A percentile compares a stretch with the other conserved stretches of the same genome.
phyloP scores from a whole-genome alignment of 202 grass and related monocot species.

The Setaria italica region DNA sequence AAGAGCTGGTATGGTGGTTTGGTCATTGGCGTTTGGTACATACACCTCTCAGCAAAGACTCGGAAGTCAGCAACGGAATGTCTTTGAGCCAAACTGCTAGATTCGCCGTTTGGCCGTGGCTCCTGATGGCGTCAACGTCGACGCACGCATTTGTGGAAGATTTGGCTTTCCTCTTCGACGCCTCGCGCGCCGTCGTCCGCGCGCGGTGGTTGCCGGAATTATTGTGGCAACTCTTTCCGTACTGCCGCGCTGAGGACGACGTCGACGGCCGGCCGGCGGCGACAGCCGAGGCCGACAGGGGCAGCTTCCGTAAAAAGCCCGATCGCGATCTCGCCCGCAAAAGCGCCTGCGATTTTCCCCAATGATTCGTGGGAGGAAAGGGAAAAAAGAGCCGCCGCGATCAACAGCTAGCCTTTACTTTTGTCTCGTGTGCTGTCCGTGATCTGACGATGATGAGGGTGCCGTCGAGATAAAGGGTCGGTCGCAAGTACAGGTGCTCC shows the following conservation, averaged over 20 bases:
- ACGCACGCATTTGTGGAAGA: slow-evolving; percentile 16
- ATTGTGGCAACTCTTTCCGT: slow-evolving; percentile 27
- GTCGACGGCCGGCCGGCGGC: slow-evolving; percentile 1
- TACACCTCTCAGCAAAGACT: not conserved
- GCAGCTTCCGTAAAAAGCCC: slow-evolving; percentile 34
- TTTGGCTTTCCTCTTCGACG: slow-evolving; percentile 18
- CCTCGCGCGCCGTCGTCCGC: not conserved
- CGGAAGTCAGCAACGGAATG: slow-evolving; percentile 39
- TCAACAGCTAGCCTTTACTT: slow-evolving; percentile 34
- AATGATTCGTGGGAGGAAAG: slow-evolving; percentile 43
- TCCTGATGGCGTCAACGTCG: not conserved
- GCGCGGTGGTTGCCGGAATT: slow-evolving; percentile 39
- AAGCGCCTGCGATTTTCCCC: slow-evolving; percentile 12
- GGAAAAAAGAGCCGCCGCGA: not conserved
- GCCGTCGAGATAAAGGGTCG: slow-evolving; percentile 13
- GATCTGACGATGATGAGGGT: slow-evolving; percentile 6
- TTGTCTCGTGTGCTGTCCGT: slow-evolving; percentile 38
- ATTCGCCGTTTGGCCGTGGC: slow-evolving; percentile 29
- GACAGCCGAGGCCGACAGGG: slow-evolving; percentile 26
- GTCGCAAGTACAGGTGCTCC: slow-evolving; percentile 37
- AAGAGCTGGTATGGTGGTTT: not conserved
- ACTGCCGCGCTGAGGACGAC: not conserved
- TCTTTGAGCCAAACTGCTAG: slow-evolving; percentile 45
- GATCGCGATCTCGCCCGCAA: slow-evolving; percentile 16
- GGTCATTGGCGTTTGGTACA: slow-evolving; percentile 29